phyloP scores from a whole-genome alignment of 257 asterid genomes.

The Nicotiana obtusifolia region DNA sequence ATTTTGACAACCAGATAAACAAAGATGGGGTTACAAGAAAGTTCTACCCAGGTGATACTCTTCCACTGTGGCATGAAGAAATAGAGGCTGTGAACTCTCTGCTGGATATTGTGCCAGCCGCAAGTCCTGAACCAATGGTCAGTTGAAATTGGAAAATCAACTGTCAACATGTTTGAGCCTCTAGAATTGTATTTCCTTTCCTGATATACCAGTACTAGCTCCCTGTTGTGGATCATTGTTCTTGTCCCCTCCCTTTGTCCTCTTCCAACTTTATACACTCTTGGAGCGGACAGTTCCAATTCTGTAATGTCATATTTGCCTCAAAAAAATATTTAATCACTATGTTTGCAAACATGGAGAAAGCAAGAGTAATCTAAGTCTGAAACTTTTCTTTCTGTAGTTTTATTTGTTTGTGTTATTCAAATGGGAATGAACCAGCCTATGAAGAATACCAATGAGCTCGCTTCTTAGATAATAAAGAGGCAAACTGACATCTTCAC shows the following conservation, averaged over 20 bases:
- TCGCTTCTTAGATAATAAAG: neutral
- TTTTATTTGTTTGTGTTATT: neutral
- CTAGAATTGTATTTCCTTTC: neutral
- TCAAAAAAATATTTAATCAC: neutral
- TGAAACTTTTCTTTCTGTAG: neutral
- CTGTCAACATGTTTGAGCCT: neutral
- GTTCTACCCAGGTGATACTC: slow-evolving; percentile 62
- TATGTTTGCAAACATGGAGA: neutral
- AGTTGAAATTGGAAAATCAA: slow-evolving; percentile 19
- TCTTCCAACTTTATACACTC: neutral
- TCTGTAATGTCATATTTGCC: neutral
- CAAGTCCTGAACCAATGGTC: slow-evolving; percentile 59
- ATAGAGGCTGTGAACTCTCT: slow-evolving; percentile 59
- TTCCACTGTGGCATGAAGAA: slow-evolving; percentile 80
- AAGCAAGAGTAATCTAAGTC: neutral
- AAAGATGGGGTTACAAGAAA: slow-evolving; percentile 53
- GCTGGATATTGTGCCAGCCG: slow-evolving; percentile 44
- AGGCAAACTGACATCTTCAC: neutral
- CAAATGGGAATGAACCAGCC: neutral
- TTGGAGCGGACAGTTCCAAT: neutral
- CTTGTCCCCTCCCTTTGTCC: neutral
- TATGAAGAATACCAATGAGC: neutral
- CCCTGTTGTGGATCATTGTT: neutral
- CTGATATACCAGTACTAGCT: neutral
- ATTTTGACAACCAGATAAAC: slow-evolving; percentile 42